phyloP scores from a whole-genome alignment of 495 filamentous ascomycete species.

The Daldinia decipiens region DNA sequence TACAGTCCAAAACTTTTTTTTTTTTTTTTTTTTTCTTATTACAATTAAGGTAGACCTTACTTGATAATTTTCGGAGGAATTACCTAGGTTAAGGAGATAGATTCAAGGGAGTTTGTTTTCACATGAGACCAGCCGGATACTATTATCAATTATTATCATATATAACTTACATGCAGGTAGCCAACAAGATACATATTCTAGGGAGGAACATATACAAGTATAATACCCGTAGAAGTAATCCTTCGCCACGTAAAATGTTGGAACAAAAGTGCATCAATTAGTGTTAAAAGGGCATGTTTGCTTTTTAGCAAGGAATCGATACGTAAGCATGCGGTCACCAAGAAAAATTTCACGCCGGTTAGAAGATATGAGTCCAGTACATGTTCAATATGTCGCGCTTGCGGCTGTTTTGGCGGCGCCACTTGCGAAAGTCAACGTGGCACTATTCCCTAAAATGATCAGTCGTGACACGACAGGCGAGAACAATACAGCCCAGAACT shows the following conservation, averaged over 20 bases:
- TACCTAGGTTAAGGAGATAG: background rate
- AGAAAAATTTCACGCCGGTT: slow-evolving; percentile 6
- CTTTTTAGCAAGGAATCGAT: slow-evolving; percentile 8
- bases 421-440: slow-evolving; percentile 25
- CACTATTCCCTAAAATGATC: slow-evolving; percentile 9
- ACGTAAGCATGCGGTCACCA: slow-evolving; percentile 1
- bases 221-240: background rate
- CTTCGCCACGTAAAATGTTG: background rate
- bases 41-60: background rate
- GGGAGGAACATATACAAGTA: background rate
- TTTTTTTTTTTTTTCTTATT: too few relatives aligned
- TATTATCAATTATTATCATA: background rate
- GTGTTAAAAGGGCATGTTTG: slow-evolving; percentile 9
- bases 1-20: background rate
- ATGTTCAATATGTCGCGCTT: slow-evolving; percentile 19
- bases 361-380: background rate
- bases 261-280: background rate
- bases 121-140: background rate
- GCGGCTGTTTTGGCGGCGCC: slow-evolving; percentile 10
- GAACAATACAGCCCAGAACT: too few relatives aligned
- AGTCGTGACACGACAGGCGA: too few relatives aligned
- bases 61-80: slow-evolving; percentile 24
- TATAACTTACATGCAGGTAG: background rate
- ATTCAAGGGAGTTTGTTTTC: background rate
- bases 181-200: background rate